Base-by-base conservation (phyloP, 148 eudicot species). In the Camellia granthamiana region DNA sequence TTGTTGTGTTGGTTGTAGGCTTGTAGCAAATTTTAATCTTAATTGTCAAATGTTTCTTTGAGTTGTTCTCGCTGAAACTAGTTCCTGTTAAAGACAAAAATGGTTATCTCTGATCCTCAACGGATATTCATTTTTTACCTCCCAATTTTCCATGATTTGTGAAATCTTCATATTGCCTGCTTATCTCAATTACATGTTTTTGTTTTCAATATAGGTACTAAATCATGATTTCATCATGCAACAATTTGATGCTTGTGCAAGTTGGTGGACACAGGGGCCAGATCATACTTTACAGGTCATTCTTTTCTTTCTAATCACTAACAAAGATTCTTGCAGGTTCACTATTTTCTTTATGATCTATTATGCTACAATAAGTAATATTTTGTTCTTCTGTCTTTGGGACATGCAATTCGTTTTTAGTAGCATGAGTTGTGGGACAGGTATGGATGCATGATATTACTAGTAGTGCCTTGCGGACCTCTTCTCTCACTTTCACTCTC, bases 261-360 rank as follows among this genome's bases (percentile, higher is more conserved):
- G 98, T 88, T 96, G 99, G 99, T 96, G 99, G 99, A 96, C 99
- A 12, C 99, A 96, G 86, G 99, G 99, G 64, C 98, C 99, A 63
- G 90, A 89, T 84, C 86, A 85, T 78, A 77, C 86, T 80, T 87
- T 93, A 81, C 99, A 96, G 98, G 99, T 96, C 90, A 88, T 85
- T 83, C 78, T 73, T 79, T 58, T 55, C 38, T 70, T 30, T 74
- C 78, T 13, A 30, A 77, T 43, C 16, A 30, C 43, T 63, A 49
- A 23, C 1, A 38, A 51, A 2, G 55, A 44, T 76, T 79, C 43
- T 63, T 47, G 63, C 62, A 42, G 56, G n/a, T 74, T 7, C 11
- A n/a, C 41, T 55, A 2, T 54, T 51, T 16, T 30, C 61, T 52
- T 64, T 51, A 64, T 56, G 80, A 54, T 78, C 54, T 61, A 64